phyloP scores from a whole-genome alignment of 495 filamentous ascomycete genomes.

The Talaromyces proteolyticus region DNA sequence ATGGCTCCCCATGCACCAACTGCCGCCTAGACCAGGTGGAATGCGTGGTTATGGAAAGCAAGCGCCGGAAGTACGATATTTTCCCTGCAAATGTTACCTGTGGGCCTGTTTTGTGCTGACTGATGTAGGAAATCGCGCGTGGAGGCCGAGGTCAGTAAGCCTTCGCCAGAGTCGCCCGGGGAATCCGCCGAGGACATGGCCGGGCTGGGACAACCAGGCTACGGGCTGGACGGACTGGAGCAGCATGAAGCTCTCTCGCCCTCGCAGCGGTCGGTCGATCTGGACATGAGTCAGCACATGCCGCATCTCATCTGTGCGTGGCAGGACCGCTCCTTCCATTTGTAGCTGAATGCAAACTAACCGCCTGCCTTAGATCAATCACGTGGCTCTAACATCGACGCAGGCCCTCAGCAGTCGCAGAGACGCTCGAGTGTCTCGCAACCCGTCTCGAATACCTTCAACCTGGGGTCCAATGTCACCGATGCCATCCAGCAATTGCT shows the following conservation, averaged over 20 bases:
- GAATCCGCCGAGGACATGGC: slow-evolving; percentile 33
- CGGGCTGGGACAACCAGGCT: slow-evolving; percentile 23
- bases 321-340: slow-evolving; percentile 17
- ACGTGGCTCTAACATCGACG: background rate
- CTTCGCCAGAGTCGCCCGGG: slow-evolving; percentile 27
- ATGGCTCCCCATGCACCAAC: slow-evolving; percentile 81
- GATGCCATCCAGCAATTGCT: slow-evolving; percentile 31
- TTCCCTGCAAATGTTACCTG: slow-evolving; percentile 11
- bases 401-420: background rate
- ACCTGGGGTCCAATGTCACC: slow-evolving; percentile 2
- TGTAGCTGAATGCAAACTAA: background rate
- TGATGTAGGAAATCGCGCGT: slow-evolving; percentile 38
- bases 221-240: background rate
- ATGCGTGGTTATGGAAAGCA: slow-evolving; percentile 86
- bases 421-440: background rate
- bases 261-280: slow-evolving; percentile 33
- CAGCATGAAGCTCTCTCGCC: slow-evolving; percentile 32
- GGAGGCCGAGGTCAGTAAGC: slow-evolving; percentile 25
- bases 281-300: slow-evolving; percentile 43
- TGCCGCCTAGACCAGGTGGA: slow-evolving; percentile 84
- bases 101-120: slow-evolving; percentile 10
- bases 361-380: slow-evolving; percentile 4
- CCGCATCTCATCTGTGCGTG: slow-evolving; percentile 41
- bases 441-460: slow-evolving; percentile 1
- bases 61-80: slow-evolving; percentile 62